Conservation (phyloP, 192 early-diverging fungal genomes). For the Coemansia sp. region DNA sequence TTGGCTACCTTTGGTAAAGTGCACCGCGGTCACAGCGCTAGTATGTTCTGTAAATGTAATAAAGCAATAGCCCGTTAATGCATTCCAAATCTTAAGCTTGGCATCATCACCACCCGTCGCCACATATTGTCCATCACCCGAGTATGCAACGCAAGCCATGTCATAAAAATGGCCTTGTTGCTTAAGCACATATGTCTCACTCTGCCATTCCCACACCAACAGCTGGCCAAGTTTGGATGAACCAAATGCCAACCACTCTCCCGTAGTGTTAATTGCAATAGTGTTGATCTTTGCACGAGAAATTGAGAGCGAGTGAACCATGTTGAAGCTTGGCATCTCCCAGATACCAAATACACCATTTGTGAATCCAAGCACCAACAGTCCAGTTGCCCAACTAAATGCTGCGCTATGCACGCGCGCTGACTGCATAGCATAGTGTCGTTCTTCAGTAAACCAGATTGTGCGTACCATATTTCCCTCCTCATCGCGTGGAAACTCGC, state of each 20-base stretch:
- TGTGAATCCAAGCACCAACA: slow-evolving; percentile 88
- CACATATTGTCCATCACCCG: slow-evolving; percentile 88
- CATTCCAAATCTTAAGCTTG: slow-evolving; percentile 99
- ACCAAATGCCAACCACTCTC: slow-evolving; percentile 98
- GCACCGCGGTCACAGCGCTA: slow-evolving; percentile 73
- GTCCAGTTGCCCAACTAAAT: slow-evolving; percentile 68
- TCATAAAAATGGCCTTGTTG: slow-evolving; percentile 98
- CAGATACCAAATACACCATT: slow-evolving; percentile 97
- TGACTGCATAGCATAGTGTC: slow-evolving; percentile 80
- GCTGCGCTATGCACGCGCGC: slow-evolving; percentile 77
- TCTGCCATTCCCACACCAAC: slow-evolving; percentile 99
- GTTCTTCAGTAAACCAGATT: slow-evolving; percentile 53
- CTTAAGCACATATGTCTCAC: slow-evolving; percentile 97
- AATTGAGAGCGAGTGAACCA: slow-evolving; percentile 95
- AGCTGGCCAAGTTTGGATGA: slow-evolving; percentile 90
- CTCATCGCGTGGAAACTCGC: slow-evolving; percentile 58
- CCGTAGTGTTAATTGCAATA: slow-evolving; percentile 81
- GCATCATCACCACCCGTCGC: slow-evolving; percentile 96
- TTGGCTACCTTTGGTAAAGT: slow-evolving; percentile 88
- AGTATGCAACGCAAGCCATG: slow-evolving; percentile 87
- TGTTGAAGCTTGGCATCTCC: slow-evolving; percentile 92
- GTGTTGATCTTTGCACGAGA: slow-evolving; percentile 91
- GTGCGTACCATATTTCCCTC: slow-evolving; percentile 38
- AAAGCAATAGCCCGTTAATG: slow-evolving; percentile 93
- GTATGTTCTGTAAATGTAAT: slow-evolving; percentile 96